These are phyloP conservation scores for Brassica nigra DNA, from an alignment of 345 rosid species.

Conservation along the genomic window DNA sequence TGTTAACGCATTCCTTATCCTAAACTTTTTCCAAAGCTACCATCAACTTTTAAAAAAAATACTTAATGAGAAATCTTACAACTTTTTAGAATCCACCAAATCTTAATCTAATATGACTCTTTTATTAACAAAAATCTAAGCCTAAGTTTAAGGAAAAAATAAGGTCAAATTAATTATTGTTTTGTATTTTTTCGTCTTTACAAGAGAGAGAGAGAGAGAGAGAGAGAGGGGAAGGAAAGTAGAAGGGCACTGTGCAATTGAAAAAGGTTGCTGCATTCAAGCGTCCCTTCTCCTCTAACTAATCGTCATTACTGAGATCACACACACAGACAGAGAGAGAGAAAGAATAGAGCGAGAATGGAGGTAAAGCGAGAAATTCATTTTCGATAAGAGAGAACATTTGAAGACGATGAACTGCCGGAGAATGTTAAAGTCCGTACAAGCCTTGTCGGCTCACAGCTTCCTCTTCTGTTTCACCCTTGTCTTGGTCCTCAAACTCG, in stretches of 20 bases:
- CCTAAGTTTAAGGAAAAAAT: background rate
- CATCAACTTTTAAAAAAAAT: background rate
- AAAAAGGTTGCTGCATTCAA: conserved; percentile 9
- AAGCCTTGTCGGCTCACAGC: conserved; percentile 77
- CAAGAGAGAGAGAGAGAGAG: background rate
- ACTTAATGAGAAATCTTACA: background rate
- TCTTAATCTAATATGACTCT: background rate
- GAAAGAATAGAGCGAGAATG: background rate
- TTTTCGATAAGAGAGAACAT: background rate
- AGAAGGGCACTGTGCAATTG: conserved; percentile 29
- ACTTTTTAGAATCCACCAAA: background rate
- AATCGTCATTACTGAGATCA: background rate
- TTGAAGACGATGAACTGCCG: conserved; percentile 66
- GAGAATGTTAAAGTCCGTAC: conserved; percentile 84
- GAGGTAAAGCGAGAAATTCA: conserved; percentile 12
- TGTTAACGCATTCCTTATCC: conserved; percentile 9
- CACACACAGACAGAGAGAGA: background rate
- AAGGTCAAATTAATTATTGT: background rate
- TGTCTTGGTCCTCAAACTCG: conserved; percentile 74
- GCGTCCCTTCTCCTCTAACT: background rate
- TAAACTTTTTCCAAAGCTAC: background rate
- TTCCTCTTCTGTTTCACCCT: conserved; percentile 75
- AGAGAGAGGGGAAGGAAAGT: background rate
- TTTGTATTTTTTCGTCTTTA: background rate
- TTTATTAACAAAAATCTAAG: background rate